Conservation (phyloP, 192 early-diverging fungal genomes). For the Backusella westeae region DNA sequence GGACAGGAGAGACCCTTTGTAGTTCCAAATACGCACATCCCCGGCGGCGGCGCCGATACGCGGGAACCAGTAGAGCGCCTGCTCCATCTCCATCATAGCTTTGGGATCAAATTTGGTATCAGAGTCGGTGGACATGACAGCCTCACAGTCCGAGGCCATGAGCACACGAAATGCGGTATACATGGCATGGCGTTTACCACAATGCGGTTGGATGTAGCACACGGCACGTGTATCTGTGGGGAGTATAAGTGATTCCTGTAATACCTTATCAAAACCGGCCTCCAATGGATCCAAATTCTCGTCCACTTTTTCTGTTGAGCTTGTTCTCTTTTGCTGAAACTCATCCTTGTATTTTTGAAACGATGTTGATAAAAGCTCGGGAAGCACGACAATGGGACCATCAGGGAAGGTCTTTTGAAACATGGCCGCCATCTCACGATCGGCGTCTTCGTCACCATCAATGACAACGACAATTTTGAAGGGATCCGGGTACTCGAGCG, state of each 20-base stretch:
- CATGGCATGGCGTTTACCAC: conserved; percentile 53
- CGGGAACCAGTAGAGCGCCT: conserved; percentile 45
- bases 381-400: conserved; percentile 12
- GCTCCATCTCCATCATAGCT: conserved; percentile 45
- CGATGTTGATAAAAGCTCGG: conserved; percentile 22
- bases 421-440: conserved; percentile 34
- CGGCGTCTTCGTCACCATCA: conserved; percentile 32
- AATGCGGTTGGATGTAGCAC: conserved; percentile 50
- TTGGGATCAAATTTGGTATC: conserved; percentile 58
- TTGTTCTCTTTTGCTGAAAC: neutral
- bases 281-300: neutral
- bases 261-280: neutral
- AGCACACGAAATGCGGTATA: conserved; percentile 51
- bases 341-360: neutral
- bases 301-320: neutral
- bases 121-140: conserved; percentile 61
- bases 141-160: conserved; percentile 41
- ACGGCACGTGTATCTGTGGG: conserved; percentile 29
- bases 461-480: conserved; percentile 32
- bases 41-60: conserved; percentile 56
- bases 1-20: conserved; percentile 45
- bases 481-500: conserved; percentile 29
- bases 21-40: conserved; percentile 56
- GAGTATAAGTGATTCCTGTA: neutral
- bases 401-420: conserved; percentile 32